Evolutionary conservation across 129 eudicot genomes (phyloP).

Genomic region (Ambrosia trifida): DNA sequence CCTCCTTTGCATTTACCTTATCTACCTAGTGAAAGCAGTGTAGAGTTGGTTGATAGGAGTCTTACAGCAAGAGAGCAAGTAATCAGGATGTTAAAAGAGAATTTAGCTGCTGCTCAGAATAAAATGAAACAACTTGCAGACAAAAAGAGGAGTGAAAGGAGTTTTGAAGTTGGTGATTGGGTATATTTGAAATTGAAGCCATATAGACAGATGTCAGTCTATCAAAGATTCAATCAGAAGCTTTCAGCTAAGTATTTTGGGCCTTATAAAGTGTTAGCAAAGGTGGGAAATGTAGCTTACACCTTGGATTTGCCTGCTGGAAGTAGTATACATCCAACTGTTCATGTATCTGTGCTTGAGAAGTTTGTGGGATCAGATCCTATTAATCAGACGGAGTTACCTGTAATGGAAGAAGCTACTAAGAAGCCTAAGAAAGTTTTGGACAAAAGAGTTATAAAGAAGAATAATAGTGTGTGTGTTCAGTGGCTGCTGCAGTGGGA

Average conservation of each 20-base stretch:
- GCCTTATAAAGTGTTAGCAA: background rate
- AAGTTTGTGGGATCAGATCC: background rate
- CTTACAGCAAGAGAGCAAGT: background rate
- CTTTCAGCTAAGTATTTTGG: background rate
- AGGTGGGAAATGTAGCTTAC: background rate
- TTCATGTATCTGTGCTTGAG: background rate
- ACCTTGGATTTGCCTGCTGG: background rate
- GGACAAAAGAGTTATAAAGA: background rate
- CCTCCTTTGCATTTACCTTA: background rate
- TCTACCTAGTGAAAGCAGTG: background rate
- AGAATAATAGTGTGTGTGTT: background rate
- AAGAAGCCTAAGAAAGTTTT: background rate
- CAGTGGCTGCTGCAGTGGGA: background rate
- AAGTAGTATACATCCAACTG: background rate
- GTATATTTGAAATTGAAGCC: background rate
- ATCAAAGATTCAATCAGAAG: background rate
- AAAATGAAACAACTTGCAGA: background rate
- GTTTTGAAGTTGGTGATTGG: background rate
- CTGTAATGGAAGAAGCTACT: too few relatives aligned
- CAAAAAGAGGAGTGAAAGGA: background rate
- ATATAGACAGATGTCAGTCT: background rate
- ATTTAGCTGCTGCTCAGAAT: background rate
- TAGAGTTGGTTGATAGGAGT: background rate
- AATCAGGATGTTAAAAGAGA: background rate
- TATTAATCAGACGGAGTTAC: too few relatives aligned